Evolutionary conservation across 805 yeast species (phyloP).

Genomic region (Kockiozyma suomiensis): DNA sequence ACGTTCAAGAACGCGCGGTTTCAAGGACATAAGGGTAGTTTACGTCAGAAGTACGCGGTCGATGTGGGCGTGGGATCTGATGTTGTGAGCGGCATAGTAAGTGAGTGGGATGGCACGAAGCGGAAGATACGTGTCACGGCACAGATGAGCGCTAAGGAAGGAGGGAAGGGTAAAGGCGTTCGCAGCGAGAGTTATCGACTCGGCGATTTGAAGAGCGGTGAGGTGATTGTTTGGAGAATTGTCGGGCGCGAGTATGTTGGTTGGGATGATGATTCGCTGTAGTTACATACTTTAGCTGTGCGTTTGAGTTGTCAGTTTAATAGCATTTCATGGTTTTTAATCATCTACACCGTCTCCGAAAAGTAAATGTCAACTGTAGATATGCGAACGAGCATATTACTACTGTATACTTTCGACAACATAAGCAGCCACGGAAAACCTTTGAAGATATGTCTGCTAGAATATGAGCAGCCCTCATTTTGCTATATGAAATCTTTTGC

Average conservation of each 20-base stretch:
- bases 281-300: not conserved
- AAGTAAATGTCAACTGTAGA: too few relatives aligned
- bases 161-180: conserved; percentile 55
- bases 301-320: not conserved
- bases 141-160: conserved; percentile 24
- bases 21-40: conserved; percentile 59
- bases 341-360: too few relatives aligned
- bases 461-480: too few relatives aligned
- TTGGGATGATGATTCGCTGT: conserved; percentile 51
- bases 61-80: conserved; percentile 54
- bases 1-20: conserved; percentile 72
- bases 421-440: too few relatives aligned
- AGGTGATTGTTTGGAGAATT: conserved; percentile 74
- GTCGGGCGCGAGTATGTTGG: conserved; percentile 73
- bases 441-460: too few relatives aligned
- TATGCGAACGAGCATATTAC: too few relatives aligned
- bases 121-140: conserved; percentile 44
- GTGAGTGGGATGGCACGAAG: conserved; percentile 74
- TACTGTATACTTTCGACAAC: too few relatives aligned
- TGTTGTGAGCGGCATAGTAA: conserved; percentile 49
- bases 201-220: conserved; percentile 75
- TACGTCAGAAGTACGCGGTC: conserved; percentile 59
- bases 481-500: not conserved
- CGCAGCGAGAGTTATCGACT: conserved; percentile 65
- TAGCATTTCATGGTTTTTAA: too few relatives aligned